Conservation (phyloP, 148 eudicot species). For the Cornus controversa region DNA sequence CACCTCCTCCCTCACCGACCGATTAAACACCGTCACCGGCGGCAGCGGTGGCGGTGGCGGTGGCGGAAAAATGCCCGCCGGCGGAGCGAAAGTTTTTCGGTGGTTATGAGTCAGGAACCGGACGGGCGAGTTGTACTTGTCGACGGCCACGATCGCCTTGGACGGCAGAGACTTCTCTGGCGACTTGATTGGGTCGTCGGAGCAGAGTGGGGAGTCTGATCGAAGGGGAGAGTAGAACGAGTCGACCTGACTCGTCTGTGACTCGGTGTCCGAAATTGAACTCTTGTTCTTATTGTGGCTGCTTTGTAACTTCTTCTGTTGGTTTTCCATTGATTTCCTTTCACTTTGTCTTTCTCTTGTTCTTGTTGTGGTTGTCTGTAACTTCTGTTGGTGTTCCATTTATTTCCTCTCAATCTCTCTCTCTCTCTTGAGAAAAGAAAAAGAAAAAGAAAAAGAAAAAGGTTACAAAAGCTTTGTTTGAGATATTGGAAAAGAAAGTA, state of each 20-base stretch:
- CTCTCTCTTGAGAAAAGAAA: neutral
- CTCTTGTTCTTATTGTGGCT: constrained; percentile 17
- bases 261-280: constrained; percentile 50
- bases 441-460: neutral
- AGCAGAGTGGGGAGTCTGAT: constrained; percentile 42
- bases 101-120: constrained; percentile 22
- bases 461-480: constrained; percentile 2
- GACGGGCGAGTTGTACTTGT: constrained; percentile 38
- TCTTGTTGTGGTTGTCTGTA: neutral
- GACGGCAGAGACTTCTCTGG: constrained; percentile 6
- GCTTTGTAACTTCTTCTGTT: no score
- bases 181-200: constrained; percentile 40
- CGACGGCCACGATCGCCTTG: constrained; percentile 30
- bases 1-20: constrained; percentile 36
- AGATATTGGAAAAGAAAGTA: constrained; percentile 6
- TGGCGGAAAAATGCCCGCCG: neutral
- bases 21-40: constrained; percentile 25
- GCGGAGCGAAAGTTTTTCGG: neutral
- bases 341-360: constrained; percentile 33
- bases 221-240: constrained; percentile 66
- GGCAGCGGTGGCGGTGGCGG: constrained; percentile 5
- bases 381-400: constrained; percentile 4
- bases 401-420: neutral
- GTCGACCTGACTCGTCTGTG: constrained; percentile 35
- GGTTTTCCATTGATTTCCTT: constrained; percentile 14